Percentiles rank a stretch among this genome's conserved stretches.
Conservation (phyloP, 2,329 filamentous ascomycete genomes). For the Fusarium goolgardi region DNA sequence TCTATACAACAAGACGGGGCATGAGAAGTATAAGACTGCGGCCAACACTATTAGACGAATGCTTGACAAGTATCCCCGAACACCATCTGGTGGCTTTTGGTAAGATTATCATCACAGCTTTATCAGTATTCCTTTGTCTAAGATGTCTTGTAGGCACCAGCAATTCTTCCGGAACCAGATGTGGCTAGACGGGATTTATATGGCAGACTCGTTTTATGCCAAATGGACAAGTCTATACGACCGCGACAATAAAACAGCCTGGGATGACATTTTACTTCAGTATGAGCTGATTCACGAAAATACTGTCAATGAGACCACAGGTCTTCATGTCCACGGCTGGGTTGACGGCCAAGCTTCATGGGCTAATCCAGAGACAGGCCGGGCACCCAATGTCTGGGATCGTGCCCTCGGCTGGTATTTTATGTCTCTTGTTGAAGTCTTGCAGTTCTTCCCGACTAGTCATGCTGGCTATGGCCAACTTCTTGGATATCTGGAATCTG, state of each 20-base stretch:
- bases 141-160: slow-evolving; percentile 23
- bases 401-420: slow-evolving; percentile 64
- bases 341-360: slow-evolving; percentile 60
- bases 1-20: slow-evolving; percentile 57
- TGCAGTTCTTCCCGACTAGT: slow-evolving; percentile 55
- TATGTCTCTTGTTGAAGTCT: slow-evolving; percentile 60
- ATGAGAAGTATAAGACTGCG: slow-evolving; percentile 61
- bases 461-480: slow-evolving; percentile 52
- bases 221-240: slow-evolving; percentile 54
- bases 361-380: slow-evolving; percentile 61
- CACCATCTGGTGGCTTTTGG: slow-evolving; percentile 63
- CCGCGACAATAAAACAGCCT: slow-evolving; percentile 51
- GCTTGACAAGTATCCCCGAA: slow-evolving; percentile 61
- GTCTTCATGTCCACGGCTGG: slow-evolving; percentile 64
- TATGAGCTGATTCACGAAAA: slow-evolving; percentile 58
- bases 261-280: slow-evolving; percentile 58
- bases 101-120: neutral
- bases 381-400: slow-evolving; percentile 62
- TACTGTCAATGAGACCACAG: slow-evolving; percentile 53
- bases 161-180: slow-evolving; percentile 62
- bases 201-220: slow-evolving; percentile 58
- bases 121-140: fast-evolving
- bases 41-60: slow-evolving; percentile 58
- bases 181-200: slow-evolving; percentile 67
- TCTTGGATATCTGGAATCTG: slow-evolving; percentile 52